Percentiles rank a stretch among this genome's conserved stretches.
phyloP scores from a whole-genome alignment of 257 asterid species.

The Buddleja alternifolia region DNA sequence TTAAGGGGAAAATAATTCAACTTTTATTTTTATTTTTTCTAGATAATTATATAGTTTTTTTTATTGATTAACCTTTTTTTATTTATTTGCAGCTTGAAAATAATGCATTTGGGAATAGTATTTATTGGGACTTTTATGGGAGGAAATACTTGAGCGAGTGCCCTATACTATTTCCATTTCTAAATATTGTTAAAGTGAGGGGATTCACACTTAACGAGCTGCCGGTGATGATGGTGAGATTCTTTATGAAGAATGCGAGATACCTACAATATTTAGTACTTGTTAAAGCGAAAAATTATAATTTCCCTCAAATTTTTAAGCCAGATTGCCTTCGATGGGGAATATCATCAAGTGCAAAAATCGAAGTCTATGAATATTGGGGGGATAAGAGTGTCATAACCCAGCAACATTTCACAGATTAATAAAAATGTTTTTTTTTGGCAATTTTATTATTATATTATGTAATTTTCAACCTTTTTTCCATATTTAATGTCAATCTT shows the following conservation, averaged over 20 bases:
- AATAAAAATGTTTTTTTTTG: neutral
- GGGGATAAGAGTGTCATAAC: conserved; percentile 2
- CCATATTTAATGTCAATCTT: too few relatives aligned
- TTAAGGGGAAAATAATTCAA: too few relatives aligned
- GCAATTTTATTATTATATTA: neutral
- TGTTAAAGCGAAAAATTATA: conserved; percentile 17
- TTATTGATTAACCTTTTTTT: neutral
- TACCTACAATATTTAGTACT: neutral
- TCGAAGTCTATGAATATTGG: conserved; percentile 20
- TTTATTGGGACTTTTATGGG: conserved; percentile 26
- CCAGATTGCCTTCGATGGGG: conserved; percentile 26
- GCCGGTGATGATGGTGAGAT: conserved; percentile 22
- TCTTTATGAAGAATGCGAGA: conserved; percentile 32
- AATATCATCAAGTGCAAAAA: conserved; percentile 18
- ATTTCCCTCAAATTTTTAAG: neutral
- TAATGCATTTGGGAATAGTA: conserved; percentile 27
- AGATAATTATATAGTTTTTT: neutral
- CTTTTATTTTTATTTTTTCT: neutral
- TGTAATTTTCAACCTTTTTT: neutral
- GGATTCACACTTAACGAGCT: conserved; percentile 33
- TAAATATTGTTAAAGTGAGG: conserved; percentile 29
- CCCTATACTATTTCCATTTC: neutral
- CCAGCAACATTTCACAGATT: conserved; percentile 9
- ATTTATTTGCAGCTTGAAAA: conserved; percentile 27
- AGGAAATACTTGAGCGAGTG: neutral